Conservation (phyloP, 73 alveolate genomes). For the Blepharisma stoltei region DNA sequence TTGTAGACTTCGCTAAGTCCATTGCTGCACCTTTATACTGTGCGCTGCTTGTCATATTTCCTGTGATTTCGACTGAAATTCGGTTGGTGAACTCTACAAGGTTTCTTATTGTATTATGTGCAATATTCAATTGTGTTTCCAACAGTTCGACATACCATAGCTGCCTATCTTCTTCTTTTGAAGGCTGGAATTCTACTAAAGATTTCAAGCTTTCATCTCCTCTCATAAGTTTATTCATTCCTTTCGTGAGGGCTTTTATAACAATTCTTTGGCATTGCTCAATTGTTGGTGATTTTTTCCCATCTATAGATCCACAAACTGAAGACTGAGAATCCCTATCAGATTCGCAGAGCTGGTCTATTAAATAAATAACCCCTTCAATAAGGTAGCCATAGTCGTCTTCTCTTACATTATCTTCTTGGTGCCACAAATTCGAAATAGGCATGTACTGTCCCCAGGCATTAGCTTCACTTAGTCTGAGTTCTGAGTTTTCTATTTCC, state of each 20-base stretch:
- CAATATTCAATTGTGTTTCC: slow-evolving; percentile 40
- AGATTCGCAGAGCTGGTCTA: slow-evolving; percentile 8
- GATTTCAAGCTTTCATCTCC: background rate
- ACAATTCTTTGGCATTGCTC: slow-evolving; percentile 45
- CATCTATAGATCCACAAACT: background rate
- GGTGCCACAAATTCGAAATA: background rate
- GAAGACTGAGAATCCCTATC: background rate
- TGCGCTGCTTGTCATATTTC: slow-evolving; percentile 50
- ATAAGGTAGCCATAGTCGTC: slow-evolving; percentile 4
- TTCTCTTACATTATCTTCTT: background rate
- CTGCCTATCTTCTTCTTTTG: slow-evolving; percentile 48
- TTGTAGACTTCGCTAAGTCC: slow-evolving; percentile 54
- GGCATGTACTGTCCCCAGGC: background rate
- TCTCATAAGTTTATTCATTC: background rate
- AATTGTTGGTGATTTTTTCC: background rate
- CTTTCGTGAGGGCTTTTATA: slow-evolving; percentile 23
- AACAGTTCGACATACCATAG: slow-evolving; percentile 62
- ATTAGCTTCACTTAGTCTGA: background rate
- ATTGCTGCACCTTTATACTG: slow-evolving; percentile 52
- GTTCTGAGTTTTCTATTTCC: background rate
- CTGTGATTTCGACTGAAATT: slow-evolving; percentile 44
- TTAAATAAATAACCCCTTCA: slow-evolving; percentile 32
- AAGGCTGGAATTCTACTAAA: slow-evolving; percentile 34
- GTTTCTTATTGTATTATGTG: slow-evolving; percentile 31
- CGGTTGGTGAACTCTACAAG: slow-evolving; percentile 47